Percentiles rank a stretch among this genome's conserved stretches.
Evolutionary conservation across 768 basidiomycete genomes (phyloP).

Genomic region (Suillus ampliporus): DNA sequence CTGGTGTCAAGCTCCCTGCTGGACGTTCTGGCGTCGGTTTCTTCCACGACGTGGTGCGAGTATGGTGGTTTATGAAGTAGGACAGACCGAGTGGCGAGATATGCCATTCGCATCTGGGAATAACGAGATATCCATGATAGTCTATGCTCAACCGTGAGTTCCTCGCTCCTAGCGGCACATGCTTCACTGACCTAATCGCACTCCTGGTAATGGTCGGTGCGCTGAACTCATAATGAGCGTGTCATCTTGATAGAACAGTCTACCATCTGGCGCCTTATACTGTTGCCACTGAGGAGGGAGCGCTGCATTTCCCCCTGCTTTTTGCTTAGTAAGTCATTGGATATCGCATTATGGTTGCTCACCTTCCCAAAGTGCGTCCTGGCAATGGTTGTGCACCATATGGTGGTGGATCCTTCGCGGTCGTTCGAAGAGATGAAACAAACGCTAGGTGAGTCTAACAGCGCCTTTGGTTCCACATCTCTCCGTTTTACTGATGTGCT

Average conservation of each 20-base stretch:
- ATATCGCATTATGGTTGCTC: background rate
- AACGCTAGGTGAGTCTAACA: background rate
- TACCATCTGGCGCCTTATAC: background rate
- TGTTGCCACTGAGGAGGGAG: background rate
- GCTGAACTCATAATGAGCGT: fast-evolving
- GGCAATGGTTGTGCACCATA: slow-evolving; percentile 1
- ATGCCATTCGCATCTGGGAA: slow-evolving; percentile 7
- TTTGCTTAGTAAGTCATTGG: background rate
- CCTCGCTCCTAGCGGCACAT: background rate
- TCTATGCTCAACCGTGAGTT: background rate
- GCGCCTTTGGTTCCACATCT: background rate
- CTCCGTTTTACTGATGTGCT: background rate
- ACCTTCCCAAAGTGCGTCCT: background rate
- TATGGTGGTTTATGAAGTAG: background rate
- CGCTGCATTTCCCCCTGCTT: background rate
- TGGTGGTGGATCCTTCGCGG: background rate
- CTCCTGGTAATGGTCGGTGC: slow-evolving; percentile 1
- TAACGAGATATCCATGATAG: background rate
- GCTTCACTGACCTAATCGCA: background rate
- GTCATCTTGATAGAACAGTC: background rate
- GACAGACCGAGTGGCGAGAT: slow-evolving; percentile 4
- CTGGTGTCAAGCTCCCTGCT: background rate
- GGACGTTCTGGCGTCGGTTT: background rate
- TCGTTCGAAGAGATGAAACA: background rate
- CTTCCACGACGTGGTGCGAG: background rate